phyloP scores from a whole-genome alignment of 1,284 basidiomycete species.

The Cutaneotrichosporon sp. region DNA sequence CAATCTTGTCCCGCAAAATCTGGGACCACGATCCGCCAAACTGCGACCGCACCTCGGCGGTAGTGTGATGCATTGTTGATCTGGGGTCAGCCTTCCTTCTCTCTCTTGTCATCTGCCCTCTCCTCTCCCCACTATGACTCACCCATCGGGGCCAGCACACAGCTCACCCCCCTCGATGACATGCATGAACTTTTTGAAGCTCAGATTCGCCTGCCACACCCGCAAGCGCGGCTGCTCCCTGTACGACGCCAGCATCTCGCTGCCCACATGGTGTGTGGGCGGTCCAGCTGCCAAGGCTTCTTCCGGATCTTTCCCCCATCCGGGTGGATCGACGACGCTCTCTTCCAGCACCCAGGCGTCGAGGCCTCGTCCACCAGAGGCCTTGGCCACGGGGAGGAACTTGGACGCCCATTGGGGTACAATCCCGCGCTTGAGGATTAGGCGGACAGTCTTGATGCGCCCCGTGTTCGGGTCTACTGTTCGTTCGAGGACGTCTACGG shows the following conservation, averaged over 20 bases:
- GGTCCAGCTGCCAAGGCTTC: not conserved
- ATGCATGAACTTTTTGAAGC: slow-evolving; percentile 53
- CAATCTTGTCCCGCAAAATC: slow-evolving; percentile 48
- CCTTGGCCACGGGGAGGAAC: slow-evolving; percentile 68
- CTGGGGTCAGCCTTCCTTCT: slow-evolving; percentile 18
- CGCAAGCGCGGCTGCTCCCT: slow-evolving; percentile 39
- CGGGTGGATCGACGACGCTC: slow-evolving; percentile 65
- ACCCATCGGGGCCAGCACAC: slow-evolving; percentile 43
- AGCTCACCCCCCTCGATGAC: slow-evolving; percentile 50
- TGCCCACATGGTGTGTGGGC: not conserved
- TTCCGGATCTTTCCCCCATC: slow-evolving; percentile 28
- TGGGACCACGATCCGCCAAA: slow-evolving; percentile 49
- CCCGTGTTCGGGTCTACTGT: slow-evolving; percentile 65
- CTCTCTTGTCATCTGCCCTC: not conserved
- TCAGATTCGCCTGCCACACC: slow-evolving; percentile 48
- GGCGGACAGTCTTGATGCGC: slow-evolving; percentile 78
- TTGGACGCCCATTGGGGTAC: slow-evolving; percentile 81
- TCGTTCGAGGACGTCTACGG: slow-evolving; percentile 90
- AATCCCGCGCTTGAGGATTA: slow-evolving; percentile 87
- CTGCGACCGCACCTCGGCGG: slow-evolving; percentile 49
- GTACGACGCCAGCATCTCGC: slow-evolving; percentile 13
- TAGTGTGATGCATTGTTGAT: slow-evolving; percentile 48
- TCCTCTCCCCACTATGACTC: slow-evolving; percentile 21
- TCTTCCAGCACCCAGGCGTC: slow-evolving; percentile 80
- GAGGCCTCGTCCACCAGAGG: slow-evolving; percentile 57